These are phyloP conservation scores for Aspergillus candidus DNA, from an alignment of 2,329 filamentous ascomycete genomes.

Conservation along the genomic window DNA sequence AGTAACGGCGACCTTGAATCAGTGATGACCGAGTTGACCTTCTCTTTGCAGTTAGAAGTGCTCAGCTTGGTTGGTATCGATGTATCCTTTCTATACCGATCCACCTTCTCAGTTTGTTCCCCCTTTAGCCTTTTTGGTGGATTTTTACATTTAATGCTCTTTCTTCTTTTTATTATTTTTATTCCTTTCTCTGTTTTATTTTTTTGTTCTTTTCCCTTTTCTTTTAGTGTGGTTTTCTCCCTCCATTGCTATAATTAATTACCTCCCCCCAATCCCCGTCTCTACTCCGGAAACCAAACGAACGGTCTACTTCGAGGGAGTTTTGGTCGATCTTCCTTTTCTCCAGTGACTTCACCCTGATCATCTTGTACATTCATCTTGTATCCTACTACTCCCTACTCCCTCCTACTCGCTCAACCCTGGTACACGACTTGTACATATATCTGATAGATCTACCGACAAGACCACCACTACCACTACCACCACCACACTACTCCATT, in stretches of 20 bases:
- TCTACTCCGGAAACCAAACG: neutral
- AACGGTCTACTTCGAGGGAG: too few species aligned
- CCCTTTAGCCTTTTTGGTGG: neutral
- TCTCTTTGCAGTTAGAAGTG: too few species aligned
- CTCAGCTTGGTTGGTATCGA: neutral
- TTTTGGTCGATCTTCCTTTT: neutral
- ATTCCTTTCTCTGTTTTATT: neutral
- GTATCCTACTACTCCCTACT: neutral
- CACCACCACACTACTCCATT: neutral
- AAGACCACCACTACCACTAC: constrained; percentile 1
- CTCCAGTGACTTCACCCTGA: neutral
- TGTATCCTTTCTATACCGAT: constrained; percentile 1
- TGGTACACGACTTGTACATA: neutral
- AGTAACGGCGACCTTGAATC: too few species aligned
- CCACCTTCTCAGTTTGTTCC: neutral
- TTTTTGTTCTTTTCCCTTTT: neutral
- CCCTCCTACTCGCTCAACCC: neutral
- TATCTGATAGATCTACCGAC: too few species aligned
- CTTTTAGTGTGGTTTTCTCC: neutral
- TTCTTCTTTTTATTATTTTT: neutral
- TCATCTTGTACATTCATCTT: constrained; percentile 1
- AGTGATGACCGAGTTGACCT: too few species aligned
- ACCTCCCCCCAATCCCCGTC: constrained; percentile 1
- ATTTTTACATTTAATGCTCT: neutral
- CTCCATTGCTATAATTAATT: constrained; percentile 7